These are phyloP conservation scores for Talaromyces sp. DNA, from an alignment of 2,329 filamentous ascomycete genomes.

Conservation along the genomic window DNA sequence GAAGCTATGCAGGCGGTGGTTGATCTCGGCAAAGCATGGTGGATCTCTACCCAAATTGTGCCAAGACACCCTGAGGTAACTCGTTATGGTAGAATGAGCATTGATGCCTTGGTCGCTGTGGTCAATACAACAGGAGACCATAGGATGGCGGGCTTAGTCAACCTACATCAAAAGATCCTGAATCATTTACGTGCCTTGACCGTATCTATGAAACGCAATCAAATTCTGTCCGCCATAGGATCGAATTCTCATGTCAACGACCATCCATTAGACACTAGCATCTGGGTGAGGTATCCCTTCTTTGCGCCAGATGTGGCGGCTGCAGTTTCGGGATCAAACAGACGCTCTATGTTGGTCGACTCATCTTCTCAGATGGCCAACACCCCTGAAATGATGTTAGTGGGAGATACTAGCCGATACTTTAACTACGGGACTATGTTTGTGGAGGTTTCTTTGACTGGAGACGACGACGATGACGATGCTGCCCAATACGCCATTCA, in stretches of 20 bases:
- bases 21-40: slow-evolving; percentile 78
- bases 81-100: slow-evolving; percentile 35
- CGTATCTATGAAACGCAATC: slow-evolving; percentile 78
- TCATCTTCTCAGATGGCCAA: slow-evolving; percentile 42
- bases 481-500: slow-evolving; percentile 64
- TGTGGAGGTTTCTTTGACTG: slow-evolving; percentile 65
- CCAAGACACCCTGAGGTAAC: slow-evolving; percentile 37
- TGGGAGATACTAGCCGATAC: slow-evolving; percentile 66
- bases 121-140: slow-evolving; percentile 43
- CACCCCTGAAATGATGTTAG: slow-evolving; percentile 64
- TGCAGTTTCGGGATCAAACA: slow-evolving; percentile 58
- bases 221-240: slow-evolving; percentile 61
- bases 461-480: slow-evolving; percentile 62
- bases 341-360: slow-evolving; percentile 43
- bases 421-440: slow-evolving; percentile 78
- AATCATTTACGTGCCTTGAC: slow-evolving; percentile 68
- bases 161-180: slow-evolving; percentile 51
- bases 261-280: slow-evolving; percentile 70
- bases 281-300: slow-evolving; percentile 74
- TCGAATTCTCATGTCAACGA: slow-evolving; percentile 64
- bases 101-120: slow-evolving; percentile 38
- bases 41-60: slow-evolving; percentile 56
- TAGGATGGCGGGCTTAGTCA: slow-evolving; percentile 43
- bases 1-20: slow-evolving; percentile 69
- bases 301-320: slow-evolving; percentile 67